Evolutionary conservation across 805 yeast species (phyloP).

Genomic region (Ogataea siamensis): DNA sequence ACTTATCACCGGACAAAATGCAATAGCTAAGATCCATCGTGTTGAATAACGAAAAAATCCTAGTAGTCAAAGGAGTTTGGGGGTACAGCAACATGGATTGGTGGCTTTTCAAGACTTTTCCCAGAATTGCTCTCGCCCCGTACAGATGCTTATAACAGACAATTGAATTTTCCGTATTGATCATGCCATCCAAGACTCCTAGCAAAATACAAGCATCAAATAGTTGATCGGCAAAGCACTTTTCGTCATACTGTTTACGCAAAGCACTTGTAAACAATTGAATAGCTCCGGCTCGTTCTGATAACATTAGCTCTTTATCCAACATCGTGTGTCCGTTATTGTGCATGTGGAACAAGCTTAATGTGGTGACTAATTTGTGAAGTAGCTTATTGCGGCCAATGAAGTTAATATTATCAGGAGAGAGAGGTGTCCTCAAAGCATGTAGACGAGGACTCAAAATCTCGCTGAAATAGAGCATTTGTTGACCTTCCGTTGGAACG

Average conservation of each 20-base stretch:
- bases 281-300: constrained; percentile 18
- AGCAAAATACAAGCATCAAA: constrained; percentile 26
- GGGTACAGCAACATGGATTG: constrained; percentile 11
- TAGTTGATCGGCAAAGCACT: constrained; percentile 10
- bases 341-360: constrained; percentile 26
- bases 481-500: constrained; percentile 11
- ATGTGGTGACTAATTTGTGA: constrained; percentile 20
- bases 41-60: constrained; percentile 28
- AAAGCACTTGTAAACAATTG: constrained; percentile 14
- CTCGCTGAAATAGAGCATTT: constrained; percentile 23
- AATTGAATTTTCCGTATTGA: constrained; percentile 19
- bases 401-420: constrained; percentile 1
- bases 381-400: constrained; percentile 18
- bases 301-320: constrained; percentile 8
- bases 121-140: constrained; percentile 29
- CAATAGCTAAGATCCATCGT: constrained; percentile 31
- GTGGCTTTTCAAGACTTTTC: constrained; percentile 14
- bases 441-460: constrained; percentile 28
- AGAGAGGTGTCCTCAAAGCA: constrained; percentile 20
- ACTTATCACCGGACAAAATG: constrained; percentile 22
- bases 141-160: constrained; percentile 21
- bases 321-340: constrained; percentile 8
- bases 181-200: constrained; percentile 29
- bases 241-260: constrained; percentile 5
- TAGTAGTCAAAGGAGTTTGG: constrained; percentile 14